phyloP scores from a whole-genome alignment of 345 rosid genomes.

The Citrus unshiu region DNA sequence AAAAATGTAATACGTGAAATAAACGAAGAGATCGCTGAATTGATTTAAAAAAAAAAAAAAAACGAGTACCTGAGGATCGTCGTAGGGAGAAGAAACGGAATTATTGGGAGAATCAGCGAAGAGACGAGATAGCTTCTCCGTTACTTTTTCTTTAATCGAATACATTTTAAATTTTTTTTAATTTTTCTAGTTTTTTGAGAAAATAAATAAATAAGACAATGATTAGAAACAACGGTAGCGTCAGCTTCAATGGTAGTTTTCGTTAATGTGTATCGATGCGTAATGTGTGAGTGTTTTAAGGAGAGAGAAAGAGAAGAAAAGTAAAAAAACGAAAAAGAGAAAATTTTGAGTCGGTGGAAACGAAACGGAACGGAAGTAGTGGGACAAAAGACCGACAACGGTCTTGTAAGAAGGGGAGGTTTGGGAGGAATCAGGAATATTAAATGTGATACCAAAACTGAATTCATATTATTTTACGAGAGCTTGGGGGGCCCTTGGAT shows the following conservation, averaged over 20 bases:
- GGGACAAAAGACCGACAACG: too few relatives aligned
- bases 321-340: too few relatives aligned
- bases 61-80: constrained; percentile 40
- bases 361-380: too few relatives aligned
- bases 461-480: too few relatives aligned
- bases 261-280: background rate
- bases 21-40: constrained; percentile 23
- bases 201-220: background rate
- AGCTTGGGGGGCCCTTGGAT: too few relatives aligned
- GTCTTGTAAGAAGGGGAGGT: too few relatives aligned
- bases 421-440: too few relatives aligned
- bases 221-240: background rate
- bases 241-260: background rate
- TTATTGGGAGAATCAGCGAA: constrained; percentile 50
- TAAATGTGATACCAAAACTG: too few relatives aligned
- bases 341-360: too few relatives aligned
- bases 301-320: too few relatives aligned
- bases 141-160: constrained; percentile 62
- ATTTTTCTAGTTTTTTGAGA: background rate
- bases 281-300: too few relatives aligned
- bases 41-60: background rate
- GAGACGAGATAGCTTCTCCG: constrained; percentile 68
- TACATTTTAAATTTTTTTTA: constrained; percentile 30
- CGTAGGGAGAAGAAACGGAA: constrained; percentile 34
- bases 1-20: background rate